phyloP scores from a whole-genome alignment of 2,329 filamentous ascomycete species.

The Alternaria triticina region DNA sequence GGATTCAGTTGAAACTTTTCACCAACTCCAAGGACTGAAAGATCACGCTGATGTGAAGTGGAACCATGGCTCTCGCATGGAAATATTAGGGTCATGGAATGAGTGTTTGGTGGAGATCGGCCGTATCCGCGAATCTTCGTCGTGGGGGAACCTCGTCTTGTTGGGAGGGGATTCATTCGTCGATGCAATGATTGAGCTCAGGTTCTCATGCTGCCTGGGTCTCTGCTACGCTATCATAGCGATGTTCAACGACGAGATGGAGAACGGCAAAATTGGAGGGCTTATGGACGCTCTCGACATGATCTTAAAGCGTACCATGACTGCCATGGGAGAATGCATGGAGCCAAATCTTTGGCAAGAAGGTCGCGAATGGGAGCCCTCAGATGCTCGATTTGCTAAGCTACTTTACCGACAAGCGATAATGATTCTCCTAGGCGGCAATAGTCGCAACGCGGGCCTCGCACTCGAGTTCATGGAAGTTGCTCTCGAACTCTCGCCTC shows the following conservation, averaged over 20 bases:
- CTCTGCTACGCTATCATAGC: rapidly evolving
- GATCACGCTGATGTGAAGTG: not conserved
- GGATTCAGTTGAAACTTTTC: not conserved
- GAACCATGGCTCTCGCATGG: rapidly evolving
- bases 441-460: too few relatives aligned
- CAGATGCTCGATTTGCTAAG: not conserved
- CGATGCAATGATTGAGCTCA: not conserved
- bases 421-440: too few relatives aligned
- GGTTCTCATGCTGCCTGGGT: not conserved
- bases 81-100: too few relatives aligned
- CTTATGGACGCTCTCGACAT: not conserved
- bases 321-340: not conserved
- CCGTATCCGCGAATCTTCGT: not conserved
- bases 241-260: not conserved
- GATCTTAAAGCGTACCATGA: not conserved
- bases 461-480: too few relatives aligned
- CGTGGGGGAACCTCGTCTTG: not conserved
- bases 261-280: not conserved
- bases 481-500: not conserved
- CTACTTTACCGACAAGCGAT: not conserved
- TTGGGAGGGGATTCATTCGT: not conserved
- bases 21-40: not conserved
- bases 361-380: not conserved
- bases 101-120: not conserved
- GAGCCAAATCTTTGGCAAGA: not conserved